These are phyloP conservation scores for Chrysoporthe austroafricana DNA, from an alignment of 2,329 filamentous ascomycete species.

Conservation along the genomic window DNA sequence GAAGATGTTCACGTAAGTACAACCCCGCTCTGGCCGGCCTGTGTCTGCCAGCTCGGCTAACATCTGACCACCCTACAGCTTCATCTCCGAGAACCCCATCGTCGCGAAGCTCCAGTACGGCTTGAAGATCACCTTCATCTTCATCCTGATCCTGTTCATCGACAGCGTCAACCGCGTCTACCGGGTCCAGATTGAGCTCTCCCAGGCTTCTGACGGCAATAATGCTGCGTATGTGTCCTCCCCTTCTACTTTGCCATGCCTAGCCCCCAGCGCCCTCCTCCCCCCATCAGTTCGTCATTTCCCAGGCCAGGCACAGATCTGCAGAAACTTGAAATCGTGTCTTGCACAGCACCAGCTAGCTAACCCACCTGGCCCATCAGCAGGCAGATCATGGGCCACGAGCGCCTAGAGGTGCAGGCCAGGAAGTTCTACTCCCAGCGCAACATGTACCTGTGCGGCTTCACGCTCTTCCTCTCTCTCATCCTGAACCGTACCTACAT, in stretches of 20 bases:
- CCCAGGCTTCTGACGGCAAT: slow-evolving; percentile 68
- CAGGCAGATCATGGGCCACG: slow-evolving; percentile 77
- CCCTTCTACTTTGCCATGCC: neutral
- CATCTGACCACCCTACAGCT: slow-evolving; percentile 53
- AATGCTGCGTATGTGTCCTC: slow-evolving; percentile 50
- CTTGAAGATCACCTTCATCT: slow-evolving; percentile 98
- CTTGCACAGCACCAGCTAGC: slow-evolving; percentile 28
- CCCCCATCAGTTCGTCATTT: neutral
- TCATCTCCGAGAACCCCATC: slow-evolving; percentile 85
- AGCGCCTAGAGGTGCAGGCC: slow-evolving; percentile 97
- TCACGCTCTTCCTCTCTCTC: slow-evolving; percentile 97
- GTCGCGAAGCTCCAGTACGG: slow-evolving; percentile 96
- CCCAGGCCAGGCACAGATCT: neutral
- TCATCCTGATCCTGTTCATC: slow-evolving; percentile 96
- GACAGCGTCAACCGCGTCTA: slow-evolving; percentile 97
- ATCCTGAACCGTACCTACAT: slow-evolving; percentile 99
- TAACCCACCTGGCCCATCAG: slow-evolving; percentile 21
- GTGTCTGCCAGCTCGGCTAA: slow-evolving; percentile 9
- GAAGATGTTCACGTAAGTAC: slow-evolving; percentile 73
- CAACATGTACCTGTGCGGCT: slow-evolving; percentile 99
- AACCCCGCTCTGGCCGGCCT: neutral
- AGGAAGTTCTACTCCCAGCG: slow-evolving; percentile 99
- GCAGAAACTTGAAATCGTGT: neutral
- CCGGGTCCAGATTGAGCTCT: slow-evolving; percentile 89
- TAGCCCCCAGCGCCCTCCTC: neutral